Percentiles rank a stretch among this genome's conserved stretches.
phyloP scores from a whole-genome alignment of 805 yeast species.

The Pichia scutulata region DNA sequence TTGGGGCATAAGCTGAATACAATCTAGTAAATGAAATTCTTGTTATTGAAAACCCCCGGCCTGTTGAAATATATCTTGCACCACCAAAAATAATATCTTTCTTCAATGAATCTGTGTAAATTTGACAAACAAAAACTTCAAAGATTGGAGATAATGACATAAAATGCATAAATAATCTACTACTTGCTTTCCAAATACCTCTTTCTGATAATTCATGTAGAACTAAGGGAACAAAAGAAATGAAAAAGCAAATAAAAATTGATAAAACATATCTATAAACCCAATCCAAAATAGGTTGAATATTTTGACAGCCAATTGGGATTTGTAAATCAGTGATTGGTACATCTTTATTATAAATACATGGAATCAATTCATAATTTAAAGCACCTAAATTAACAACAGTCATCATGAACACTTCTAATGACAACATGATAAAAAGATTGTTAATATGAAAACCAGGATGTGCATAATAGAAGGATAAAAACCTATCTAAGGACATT shows the following conservation, averaged over 20 bases:
- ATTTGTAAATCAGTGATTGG: constrained; percentile 67
- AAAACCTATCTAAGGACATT: constrained; percentile 79
- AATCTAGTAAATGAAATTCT: constrained; percentile 64
- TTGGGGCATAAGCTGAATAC: constrained; percentile 67
- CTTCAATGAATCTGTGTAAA: constrained; percentile 71
- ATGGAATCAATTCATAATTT: constrained; percentile 60
- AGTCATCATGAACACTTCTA: constrained; percentile 79
- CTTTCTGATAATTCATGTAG: constrained; percentile 85
- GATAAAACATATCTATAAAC: constrained; percentile 81
- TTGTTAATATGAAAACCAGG: constrained; percentile 95
- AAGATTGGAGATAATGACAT: constrained; percentile 81
- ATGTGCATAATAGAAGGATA: constrained; percentile 93
- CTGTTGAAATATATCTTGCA: constrained; percentile 86
- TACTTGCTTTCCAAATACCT: constrained; percentile 68
- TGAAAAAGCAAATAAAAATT: constrained; percentile 86
- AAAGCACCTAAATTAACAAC: constrained; percentile 74
- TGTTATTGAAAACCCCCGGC: constrained; percentile 88
- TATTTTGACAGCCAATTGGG: constrained; percentile 81
- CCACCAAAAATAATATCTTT: constrained; percentile 84
- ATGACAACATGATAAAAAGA: constrained; percentile 75
- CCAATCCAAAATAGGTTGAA: constrained; percentile 86
- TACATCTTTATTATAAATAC: constrained; percentile 55
- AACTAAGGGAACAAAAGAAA: constrained; percentile 80
- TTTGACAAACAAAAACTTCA: constrained; percentile 93
- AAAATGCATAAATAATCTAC: constrained; percentile 68